These are phyloP conservation scores for Trichoderma simmonsii DNA, from an alignment of 2,329 filamentous ascomycete species.

Conservation along the genomic window DNA sequence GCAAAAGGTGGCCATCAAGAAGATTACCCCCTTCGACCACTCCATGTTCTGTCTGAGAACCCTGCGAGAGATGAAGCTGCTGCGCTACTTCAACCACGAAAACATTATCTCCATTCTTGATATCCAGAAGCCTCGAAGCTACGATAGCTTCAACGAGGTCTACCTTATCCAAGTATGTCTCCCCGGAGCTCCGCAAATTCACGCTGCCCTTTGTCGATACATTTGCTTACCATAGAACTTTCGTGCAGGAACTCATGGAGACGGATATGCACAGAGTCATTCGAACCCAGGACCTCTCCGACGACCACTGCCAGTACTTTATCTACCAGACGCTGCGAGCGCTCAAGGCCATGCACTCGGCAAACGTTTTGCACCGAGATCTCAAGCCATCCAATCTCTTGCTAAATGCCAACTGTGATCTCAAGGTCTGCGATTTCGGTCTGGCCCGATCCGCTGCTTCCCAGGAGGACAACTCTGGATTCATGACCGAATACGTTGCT, in stretches of 20 bases:
- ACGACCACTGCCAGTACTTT: conserved; percentile 99
- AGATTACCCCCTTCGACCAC: conserved; percentile 98
- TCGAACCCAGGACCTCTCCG: conserved; percentile 94
- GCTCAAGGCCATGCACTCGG: conserved; percentile 98
- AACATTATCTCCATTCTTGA: conserved; percentile 99
- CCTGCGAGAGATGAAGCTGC: conserved; percentile 96
- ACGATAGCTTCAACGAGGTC: conserved; percentile 94
- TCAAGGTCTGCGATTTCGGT: conserved; percentile 99
- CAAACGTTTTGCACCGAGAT: conserved; percentile 95
- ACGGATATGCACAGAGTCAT: conserved; percentile 99
- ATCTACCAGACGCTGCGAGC: conserved; percentile 99
- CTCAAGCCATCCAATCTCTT: conserved; percentile 96
- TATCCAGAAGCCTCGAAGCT: conserved; percentile 96
- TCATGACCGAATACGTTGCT: conserved; percentile 99
- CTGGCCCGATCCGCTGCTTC: conserved; percentile 92
- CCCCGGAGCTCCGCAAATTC: background rate
- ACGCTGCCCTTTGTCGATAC: background rate
- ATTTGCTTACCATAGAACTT: background rate
- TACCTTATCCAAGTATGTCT: conserved; percentile 90
- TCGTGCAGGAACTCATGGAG: conserved; percentile 89
- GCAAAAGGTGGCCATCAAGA: conserved; percentile 99
- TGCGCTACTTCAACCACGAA: conserved; percentile 99
- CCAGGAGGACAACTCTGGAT: conserved; percentile 98
- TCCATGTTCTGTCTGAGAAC: conserved; percentile 98
- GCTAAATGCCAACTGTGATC: conserved; percentile 96